Percentiles rank a stretch among this genome's conserved stretches.
phyloP scores from a whole-genome alignment of 2,329 filamentous ascomycete species.

The Neodidymelliopsis sp. region DNA sequence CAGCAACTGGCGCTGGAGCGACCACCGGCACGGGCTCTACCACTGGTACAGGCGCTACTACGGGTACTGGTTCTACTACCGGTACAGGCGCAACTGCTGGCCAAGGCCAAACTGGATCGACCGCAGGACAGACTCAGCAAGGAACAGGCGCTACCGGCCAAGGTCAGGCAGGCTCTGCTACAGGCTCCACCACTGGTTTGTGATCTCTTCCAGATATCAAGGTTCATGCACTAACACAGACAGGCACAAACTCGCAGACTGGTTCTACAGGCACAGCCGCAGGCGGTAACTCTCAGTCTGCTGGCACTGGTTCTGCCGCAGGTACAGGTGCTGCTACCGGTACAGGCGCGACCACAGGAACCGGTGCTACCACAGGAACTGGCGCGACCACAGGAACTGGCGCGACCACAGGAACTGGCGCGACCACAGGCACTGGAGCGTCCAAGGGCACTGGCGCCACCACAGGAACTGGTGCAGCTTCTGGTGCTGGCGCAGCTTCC shows the following conservation, averaged over 20 bases:
- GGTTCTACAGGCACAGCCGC: not conserved
- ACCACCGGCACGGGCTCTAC: conserved; percentile 6
- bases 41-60: not conserved
- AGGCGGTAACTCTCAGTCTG: no score
- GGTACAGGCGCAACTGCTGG: not conserved
- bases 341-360: conserved; percentile 13
- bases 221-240: no score
- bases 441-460: conserved; percentile 7
- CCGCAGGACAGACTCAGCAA: no score
- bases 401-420: conserved; percentile 10
- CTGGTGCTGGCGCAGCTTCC: conserved; percentile 3
- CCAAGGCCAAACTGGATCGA: not conserved
- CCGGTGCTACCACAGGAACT: not conserved
- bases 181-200: no score
- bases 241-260: not conserved
- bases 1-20: conserved; percentile 5
- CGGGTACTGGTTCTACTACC: not conserved
- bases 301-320: not conserved
- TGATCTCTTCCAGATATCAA: no score
- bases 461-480: conserved; percentile 10
- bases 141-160: no score
- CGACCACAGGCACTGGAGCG: conserved; percentile 2
- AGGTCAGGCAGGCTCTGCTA: no score
- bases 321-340: not conserved
- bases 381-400: not conserved